Evolutionary conservation across 2,329 filamentous ascomycete genomes (phyloP).

Genomic region (Chaetomium sp.): DNA sequence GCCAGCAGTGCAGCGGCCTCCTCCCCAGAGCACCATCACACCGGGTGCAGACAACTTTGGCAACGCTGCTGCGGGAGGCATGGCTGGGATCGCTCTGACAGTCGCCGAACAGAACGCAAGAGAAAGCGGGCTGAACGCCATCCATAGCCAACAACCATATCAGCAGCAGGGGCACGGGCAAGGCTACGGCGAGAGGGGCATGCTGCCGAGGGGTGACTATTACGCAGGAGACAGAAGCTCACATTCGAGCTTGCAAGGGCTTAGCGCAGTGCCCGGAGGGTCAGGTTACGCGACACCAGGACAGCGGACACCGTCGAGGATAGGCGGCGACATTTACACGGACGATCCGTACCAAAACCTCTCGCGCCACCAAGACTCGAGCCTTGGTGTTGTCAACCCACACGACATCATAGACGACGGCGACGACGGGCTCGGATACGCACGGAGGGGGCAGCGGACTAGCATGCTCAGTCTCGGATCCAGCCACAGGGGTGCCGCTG

Average conservation of each 20-base stretch:
- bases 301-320: slow-evolving; percentile 48
- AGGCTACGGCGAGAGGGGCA: slow-evolving; percentile 20
- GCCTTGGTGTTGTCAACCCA: slow-evolving; percentile 68
- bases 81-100: slow-evolving; percentile 67
- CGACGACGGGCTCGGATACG: slow-evolving; percentile 74
- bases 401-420: slow-evolving; percentile 83
- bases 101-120: slow-evolving; percentile 66
- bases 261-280: slow-evolving; percentile 41
- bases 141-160: slow-evolving; percentile 44
- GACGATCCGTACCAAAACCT: slow-evolving; percentile 70
- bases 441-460: slow-evolving; percentile 49
- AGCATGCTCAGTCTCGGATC: slow-evolving; percentile 62
- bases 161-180: slow-evolving; percentile 35
- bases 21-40: slow-evolving; percentile 50
- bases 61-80: slow-evolving; percentile 62
- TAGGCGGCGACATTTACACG: slow-evolving; percentile 51
- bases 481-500: slow-evolving; percentile 44
- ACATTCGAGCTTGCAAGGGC: slow-evolving; percentile 47
- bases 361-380: slow-evolving; percentile 51
- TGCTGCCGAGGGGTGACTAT: slow-evolving; percentile 24
- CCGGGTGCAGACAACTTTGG: slow-evolving; percentile 70
- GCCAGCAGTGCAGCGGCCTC: slow-evolving; percentile 32
- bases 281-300: slow-evolving; percentile 43
- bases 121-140: slow-evolving; percentile 66
- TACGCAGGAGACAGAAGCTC: slow-evolving; percentile 44